Percentiles rank a stretch among this genome's conserved stretches.
Evolutionary conservation across 2,329 filamentous ascomycete species (phyloP).

Genomic region (Rutstroemia sydowiana): DNA sequence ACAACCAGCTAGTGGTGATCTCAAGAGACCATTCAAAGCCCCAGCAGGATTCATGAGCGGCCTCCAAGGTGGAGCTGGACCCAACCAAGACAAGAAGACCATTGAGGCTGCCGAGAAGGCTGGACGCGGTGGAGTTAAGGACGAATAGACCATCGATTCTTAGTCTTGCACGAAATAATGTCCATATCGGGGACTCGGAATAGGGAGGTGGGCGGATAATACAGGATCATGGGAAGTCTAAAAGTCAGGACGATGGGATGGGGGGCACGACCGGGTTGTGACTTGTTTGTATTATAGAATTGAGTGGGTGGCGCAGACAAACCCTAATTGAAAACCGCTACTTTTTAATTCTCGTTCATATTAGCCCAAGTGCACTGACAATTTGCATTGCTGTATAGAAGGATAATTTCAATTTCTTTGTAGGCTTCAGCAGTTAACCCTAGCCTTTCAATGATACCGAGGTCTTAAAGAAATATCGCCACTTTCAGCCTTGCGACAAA

Average conservation of each 20-base stretch:
- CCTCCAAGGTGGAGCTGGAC: conserved; percentile 56
- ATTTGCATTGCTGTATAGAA: too few species aligned
- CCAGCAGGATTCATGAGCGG: conserved; percentile 74
- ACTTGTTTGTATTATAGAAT: conserved; percentile 9
- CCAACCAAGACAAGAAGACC: conserved; percentile 88
- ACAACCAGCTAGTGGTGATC: conserved; percentile 76
- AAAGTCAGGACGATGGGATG: conserved; percentile 1
- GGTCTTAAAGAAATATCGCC: conserved; percentile 3
- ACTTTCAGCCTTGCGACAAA: conserved; percentile 12
- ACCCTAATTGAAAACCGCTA: background rate
- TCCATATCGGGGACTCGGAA: background rate
- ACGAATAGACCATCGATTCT: conserved; percentile 44
- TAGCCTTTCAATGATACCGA: background rate
- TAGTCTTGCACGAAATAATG: background rate
- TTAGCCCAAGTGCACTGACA: too few species aligned
- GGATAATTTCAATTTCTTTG: too few species aligned
- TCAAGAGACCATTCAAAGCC: conserved; percentile 94
- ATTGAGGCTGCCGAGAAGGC: conserved; percentile 73
- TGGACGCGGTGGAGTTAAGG: conserved; percentile 63
- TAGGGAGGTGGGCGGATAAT: background rate
- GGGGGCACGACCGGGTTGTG: background rate
- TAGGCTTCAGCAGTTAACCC: too few species aligned
- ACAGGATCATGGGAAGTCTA: background rate
- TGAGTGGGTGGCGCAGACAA: background rate
- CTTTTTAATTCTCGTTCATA: background rate